These are phyloP conservation scores for Apiospora marii DNA, from an alignment of 2,329 filamentous ascomycete genomes.

Conservation along the genomic window DNA sequence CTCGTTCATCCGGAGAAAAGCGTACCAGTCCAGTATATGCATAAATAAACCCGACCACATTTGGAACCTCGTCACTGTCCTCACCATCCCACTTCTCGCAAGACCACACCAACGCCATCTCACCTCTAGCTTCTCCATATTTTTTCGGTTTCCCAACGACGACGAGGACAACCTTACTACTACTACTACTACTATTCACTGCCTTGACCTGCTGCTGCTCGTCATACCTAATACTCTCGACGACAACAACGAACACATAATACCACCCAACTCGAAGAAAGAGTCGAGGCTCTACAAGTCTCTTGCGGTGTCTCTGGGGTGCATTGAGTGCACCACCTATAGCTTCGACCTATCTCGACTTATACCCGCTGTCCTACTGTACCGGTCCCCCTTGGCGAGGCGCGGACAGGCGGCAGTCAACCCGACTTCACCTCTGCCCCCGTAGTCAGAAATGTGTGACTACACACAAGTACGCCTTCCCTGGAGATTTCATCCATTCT, in stretches of 20 bases:
- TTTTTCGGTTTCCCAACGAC: neutral
- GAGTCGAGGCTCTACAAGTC: neutral
- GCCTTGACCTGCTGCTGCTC: neutral
- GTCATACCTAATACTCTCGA: neutral
- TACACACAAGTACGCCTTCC: constrained; percentile 41
- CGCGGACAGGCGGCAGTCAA: constrained; percentile 16
- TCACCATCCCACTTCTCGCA: neutral
- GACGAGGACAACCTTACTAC: neutral
- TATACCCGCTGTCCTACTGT: neutral
- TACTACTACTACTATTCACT: neutral
- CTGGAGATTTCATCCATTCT: neutral
- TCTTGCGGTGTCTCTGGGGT: neutral
- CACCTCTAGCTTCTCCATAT: constrained; percentile 7
- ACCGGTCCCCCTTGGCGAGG: constrained; percentile 11
- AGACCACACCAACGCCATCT: neutral
- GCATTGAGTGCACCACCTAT: constrained; percentile 12
- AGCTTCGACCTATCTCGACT: neutral
- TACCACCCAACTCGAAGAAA: neutral
- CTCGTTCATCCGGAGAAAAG: constrained; percentile 11
- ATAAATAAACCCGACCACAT: neutral
- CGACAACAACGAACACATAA: neutral
- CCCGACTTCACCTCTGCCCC: neutral
- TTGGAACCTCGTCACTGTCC: neutral
- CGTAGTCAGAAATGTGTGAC: constrained; percentile 40
- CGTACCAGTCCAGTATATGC: neutral